phyloP scores from a whole-genome alignment of 768 basidiomycete species.

The Mycena galericulata region DNA sequence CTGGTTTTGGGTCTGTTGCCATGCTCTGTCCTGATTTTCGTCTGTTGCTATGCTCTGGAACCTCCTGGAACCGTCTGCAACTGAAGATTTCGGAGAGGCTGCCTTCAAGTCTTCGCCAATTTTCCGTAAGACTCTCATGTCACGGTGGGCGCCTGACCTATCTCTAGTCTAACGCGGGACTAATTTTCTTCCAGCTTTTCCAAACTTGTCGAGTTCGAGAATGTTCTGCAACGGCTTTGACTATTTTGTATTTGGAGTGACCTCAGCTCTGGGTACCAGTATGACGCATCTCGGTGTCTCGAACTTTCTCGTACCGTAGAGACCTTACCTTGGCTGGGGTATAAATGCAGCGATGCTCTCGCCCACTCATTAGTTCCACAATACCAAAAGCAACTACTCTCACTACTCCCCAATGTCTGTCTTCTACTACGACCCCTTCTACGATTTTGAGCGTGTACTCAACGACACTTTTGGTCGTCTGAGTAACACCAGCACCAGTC shows the following conservation, averaged over 20 bases:
- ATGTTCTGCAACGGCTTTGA: neutral
- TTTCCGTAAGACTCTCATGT: too few species aligned
- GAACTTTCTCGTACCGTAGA: slow-evolving; percentile 17
- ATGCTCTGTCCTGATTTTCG: too few species aligned
- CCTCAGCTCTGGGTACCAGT: neutral
- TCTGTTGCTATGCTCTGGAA: too few species aligned
- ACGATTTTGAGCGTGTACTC: slow-evolving; percentile 59
- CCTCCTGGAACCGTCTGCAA: too few species aligned
- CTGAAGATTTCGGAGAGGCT: too few species aligned
- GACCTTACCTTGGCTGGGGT: neutral
- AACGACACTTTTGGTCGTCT: slow-evolving; percentile 47
- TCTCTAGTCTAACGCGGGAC: too few species aligned
- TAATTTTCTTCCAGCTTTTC: too few species aligned
- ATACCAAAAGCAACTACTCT: neutral
- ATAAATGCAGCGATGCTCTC: slow-evolving; percentile 19
- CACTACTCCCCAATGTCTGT: slow-evolving; percentile 37
- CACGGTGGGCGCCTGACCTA: too few species aligned
- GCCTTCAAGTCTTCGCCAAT: too few species aligned
- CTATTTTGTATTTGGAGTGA: too few species aligned
- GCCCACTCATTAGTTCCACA: neutral
- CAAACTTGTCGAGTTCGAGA: slow-evolving; percentile 12
- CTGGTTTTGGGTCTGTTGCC: too few species aligned
- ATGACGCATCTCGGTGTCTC: slow-evolving; percentile 12
- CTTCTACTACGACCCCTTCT: slow-evolving; percentile 58
- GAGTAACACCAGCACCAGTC: slow-evolving; percentile 15